A percentile compares a stretch with the other conserved stretches of the same genome.
Conservation (phyloP, 2,329 filamentous ascomycete genomes). For the Tympanopsis confertula region DNA sequence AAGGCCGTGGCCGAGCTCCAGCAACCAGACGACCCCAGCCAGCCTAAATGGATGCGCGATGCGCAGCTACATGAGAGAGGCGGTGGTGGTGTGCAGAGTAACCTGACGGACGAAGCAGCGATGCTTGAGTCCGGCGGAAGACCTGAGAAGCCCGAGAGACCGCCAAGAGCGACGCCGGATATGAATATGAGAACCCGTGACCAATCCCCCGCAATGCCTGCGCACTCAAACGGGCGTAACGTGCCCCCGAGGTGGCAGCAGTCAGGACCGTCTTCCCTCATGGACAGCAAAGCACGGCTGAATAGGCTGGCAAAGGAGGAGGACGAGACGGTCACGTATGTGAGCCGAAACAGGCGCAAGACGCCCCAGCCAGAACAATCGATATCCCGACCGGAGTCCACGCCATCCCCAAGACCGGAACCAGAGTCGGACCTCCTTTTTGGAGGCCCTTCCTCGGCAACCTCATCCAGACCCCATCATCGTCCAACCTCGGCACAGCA, state of each 20-base stretch:
- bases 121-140: conserved; percentile 61
- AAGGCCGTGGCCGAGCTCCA: conserved; percentile 83
- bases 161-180: conserved; percentile 9
- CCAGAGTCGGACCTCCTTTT: conserved; percentile 56
- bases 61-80: conserved; percentile 28
- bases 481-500: conserved; percentile 10
- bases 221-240: conserved; percentile 25
- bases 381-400: conserved; percentile 18
- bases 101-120: conserved; percentile 62
- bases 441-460: conserved; percentile 11
- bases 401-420: conserved; percentile 18
- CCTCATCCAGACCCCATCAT: conserved; percentile 12
- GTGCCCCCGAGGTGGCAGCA: conserved; percentile 50
- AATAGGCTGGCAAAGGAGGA: conserved; percentile 67
- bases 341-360: conserved; percentile 75
- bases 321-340: conserved; percentile 70
- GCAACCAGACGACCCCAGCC: conserved; percentile 58
- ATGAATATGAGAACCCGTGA: conserved; percentile 24
- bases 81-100: conserved; percentile 17
- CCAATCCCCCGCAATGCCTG: conserved; percentile 35
- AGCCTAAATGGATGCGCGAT: conserved; percentile 94
- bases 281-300: conserved; percentile 47
- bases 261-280: conserved; percentile 22
- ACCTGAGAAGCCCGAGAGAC: conserved; percentile 28
- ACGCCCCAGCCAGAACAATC: conserved; percentile 43